Base-by-base conservation (phyloP, 2,329 filamentous ascomycete species). In the Xylaria sp. region DNA sequence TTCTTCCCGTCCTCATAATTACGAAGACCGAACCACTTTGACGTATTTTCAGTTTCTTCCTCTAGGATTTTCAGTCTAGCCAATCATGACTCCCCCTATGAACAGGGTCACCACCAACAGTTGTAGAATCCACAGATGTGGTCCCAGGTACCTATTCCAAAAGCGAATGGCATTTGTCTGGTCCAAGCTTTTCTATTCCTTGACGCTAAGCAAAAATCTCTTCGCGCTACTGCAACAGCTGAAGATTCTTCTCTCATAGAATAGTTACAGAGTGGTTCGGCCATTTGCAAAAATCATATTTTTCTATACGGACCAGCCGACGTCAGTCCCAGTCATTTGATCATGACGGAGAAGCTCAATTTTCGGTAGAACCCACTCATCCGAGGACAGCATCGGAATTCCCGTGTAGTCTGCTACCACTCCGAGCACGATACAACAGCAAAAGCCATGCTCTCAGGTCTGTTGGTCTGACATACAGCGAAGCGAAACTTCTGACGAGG, bases 141-240 rank as follows among this genome's bases (percentile, higher is more conserved):
- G 26, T 53, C 49, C 26, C 28, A n/a, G 31, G 3, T 31, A n/a
- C n/a, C n/a, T n/a, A 13, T 11, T 13, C 31, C 5, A n/a, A n/a
- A 7, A 53, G 26, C 49, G 15, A 53, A 10, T 7, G 46, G 20
- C 36, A 5, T n/a, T 10, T 38, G 17, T 42, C 38, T 64, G 53
- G 53, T 56, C 60, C 60, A 63, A 63, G 60, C 60, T 53, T 46
- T 40, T 11, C n/a, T 23, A 20, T 44, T 33, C 33, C 33, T 51
- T 63, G 57, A 48, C 65, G 28, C 38, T 11, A 20, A 54, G 5
- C 6, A 61, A 53, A 61, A 66, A 57, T 56, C 53, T 62, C 42
- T 57, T 40, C 44, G 42, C 51, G 44, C 59, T 62, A 58, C 57
- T 48, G 11, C 48, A 51, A 59, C 31, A 53, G 2, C 38, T 38